phyloP scores from a whole-genome alignment of 2,329 filamentous ascomycete species.

The Xylariaceae sp. region DNA sequence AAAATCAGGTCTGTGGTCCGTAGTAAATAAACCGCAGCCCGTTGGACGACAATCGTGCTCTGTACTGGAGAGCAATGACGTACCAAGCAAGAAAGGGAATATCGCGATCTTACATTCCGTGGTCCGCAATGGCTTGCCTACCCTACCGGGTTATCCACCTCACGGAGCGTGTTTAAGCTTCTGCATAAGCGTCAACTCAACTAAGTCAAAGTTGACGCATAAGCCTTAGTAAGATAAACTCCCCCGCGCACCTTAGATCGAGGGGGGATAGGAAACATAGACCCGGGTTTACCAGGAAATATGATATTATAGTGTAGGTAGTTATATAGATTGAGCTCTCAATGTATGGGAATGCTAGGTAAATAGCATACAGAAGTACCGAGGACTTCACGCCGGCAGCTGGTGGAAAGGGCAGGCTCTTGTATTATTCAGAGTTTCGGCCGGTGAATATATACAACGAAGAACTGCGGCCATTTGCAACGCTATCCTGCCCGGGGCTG shows the following conservation, averaged over 20 bases:
- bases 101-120: too few relatives aligned
- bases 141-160: too few relatives aligned
- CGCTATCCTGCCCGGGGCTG: neutral
- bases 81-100: neutral
- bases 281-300: neutral
- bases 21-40: too few relatives aligned
- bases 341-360: neutral
- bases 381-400: neutral
- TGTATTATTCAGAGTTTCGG: neutral
- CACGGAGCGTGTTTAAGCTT: too few relatives aligned
- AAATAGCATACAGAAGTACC: neutral
- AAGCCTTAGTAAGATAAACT: neutral
- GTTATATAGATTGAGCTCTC: neutral
- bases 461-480: slow-evolving; percentile 1
- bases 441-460: slow-evolving; percentile 17
- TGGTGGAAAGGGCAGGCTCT: neutral
- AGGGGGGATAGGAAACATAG: neutral
- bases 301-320: neutral
- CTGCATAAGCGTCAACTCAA: too few relatives aligned
- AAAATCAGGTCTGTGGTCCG: too few relatives aligned
- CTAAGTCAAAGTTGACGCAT: neutral
- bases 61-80: too few relatives aligned
- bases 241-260: neutral
- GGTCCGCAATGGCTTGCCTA: too few relatives aligned
- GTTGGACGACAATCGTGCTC: too few relatives aligned